phyloP scores from a whole-genome alignment of 1,284 basidiomycete genomes.

The Xerocomus alliaceus region DNA sequence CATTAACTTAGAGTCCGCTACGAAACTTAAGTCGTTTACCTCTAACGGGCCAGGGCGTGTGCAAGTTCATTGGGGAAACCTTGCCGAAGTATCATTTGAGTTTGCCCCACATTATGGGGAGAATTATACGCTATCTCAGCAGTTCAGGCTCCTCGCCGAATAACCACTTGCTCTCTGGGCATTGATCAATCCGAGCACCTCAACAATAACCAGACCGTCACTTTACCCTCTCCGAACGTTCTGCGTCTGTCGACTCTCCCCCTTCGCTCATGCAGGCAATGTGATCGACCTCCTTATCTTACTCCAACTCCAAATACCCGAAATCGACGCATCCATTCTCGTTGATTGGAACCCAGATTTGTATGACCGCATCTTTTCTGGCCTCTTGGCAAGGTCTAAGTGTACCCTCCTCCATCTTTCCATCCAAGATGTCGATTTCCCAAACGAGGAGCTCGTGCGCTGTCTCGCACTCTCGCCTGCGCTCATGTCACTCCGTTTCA shows the following conservation, averaged over 20 bases:
- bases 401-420: slow-evolving; percentile 23
- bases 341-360: not conserved
- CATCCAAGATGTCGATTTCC: slow-evolving; percentile 27
- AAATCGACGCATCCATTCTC: slow-evolving; percentile 13
- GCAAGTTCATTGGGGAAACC: slow-evolving; percentile 17
- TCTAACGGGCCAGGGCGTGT: slow-evolving; percentile 15
- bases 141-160: slow-evolving; percentile 5
- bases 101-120: slow-evolving; percentile 9
- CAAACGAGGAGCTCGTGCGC: slow-evolving; percentile 28
- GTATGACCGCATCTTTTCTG: slow-evolving; percentile 23
- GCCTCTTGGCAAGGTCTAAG: slow-evolving; percentile 22
- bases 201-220: not conserved
- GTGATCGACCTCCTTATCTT: slow-evolving; percentile 20
- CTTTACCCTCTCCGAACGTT: slow-evolving; percentile 23
- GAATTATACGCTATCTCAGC: slow-evolving; percentile 4
- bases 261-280: not conserved
- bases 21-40: slow-evolving; percentile 26
- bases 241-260: slow-evolving; percentile 16
- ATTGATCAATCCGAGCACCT: slow-evolving; percentile 9
- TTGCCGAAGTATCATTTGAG: slow-evolving; percentile 21
- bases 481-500: slow-evolving; percentile 24
- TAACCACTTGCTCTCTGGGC: slow-evolving; percentile 26
- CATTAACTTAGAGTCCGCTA: slow-evolving; percentile 19
- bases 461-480: slow-evolving; percentile 23
- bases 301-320: slow-evolving; percentile 25